Conservation (phyloP, 108 stramenopile genomes). For the Fistulifera pelliculosa region DNA sequence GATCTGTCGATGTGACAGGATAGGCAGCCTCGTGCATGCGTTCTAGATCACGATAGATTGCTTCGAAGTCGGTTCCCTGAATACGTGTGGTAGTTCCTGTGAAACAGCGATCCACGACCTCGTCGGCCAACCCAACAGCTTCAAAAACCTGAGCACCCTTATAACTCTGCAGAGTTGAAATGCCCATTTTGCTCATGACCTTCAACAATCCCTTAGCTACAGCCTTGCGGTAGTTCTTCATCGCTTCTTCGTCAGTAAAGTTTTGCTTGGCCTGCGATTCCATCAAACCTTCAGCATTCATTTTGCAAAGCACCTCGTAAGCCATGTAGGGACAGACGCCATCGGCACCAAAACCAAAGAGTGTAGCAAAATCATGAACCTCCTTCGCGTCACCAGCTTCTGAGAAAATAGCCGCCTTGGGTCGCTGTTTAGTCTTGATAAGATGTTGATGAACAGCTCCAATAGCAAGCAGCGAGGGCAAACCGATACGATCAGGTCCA, state of each 20-base stretch:
- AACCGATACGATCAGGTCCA: slow-evolving; percentile 82
- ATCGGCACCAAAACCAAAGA: slow-evolving; percentile 93
- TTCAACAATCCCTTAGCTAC: slow-evolving; percentile 92
- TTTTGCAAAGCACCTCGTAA: slow-evolving; percentile 93
- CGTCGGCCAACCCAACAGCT: slow-evolving; percentile 92
- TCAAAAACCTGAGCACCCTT: slow-evolving; percentile 96
- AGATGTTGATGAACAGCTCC: slow-evolving; percentile 97
- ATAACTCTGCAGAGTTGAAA: slow-evolving; percentile 93
- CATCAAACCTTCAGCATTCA: slow-evolving; percentile 87
- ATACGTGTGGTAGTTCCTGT: slow-evolving; percentile 94
- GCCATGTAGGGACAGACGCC: slow-evolving; percentile 95
- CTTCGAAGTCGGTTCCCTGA: slow-evolving; percentile 93
- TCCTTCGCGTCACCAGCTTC: slow-evolving; percentile 96
- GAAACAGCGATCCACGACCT: slow-evolving; percentile 93
- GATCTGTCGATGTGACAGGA: slow-evolving; percentile 41
- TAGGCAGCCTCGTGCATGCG: slow-evolving; percentile 83
- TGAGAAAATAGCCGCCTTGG: slow-evolving; percentile 90
- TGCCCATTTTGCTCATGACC: slow-evolving; percentile 97
- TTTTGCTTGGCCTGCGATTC: slow-evolving; percentile 78
- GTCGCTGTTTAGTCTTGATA: slow-evolving; percentile 87
- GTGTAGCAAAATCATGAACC: slow-evolving; percentile 88
- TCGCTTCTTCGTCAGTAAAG: slow-evolving; percentile 77
- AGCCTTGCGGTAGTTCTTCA: slow-evolving; percentile 91
- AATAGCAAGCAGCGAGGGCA: slow-evolving; percentile 90
- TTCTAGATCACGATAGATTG: slow-evolving; percentile 89